Evolutionary conservation across 164 flowering plant genomes (phyloP).

Genomic region (Vitis riparia): DNA sequence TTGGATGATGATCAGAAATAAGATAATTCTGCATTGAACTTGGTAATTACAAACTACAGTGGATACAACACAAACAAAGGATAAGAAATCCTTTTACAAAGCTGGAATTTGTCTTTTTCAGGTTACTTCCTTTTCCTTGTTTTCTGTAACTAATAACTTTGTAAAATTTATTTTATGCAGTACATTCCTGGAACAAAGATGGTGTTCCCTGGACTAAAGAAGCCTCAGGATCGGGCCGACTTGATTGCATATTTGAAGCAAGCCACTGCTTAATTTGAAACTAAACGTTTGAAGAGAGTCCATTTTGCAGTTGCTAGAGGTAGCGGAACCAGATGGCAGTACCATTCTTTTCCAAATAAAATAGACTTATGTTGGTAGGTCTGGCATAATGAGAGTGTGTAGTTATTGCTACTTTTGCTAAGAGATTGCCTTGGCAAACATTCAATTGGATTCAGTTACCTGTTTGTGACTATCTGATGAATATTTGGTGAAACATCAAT

Average conservation of each 20-base stretch:
- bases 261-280: conserved; percentile 28
- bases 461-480: background rate
- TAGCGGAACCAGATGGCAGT: conserved; percentile 3
- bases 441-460: background rate
- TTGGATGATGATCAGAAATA: too few relatives aligned
- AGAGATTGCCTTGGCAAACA: conserved; percentile 17
- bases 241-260: conserved; percentile 44
- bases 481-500: background rate
- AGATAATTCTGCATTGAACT: too few relatives aligned
- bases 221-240: conserved; percentile 53
- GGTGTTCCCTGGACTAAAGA: conserved; percentile 63
- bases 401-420: background rate
- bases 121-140: too few relatives aligned
- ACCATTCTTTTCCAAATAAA: conserved; percentile 18
- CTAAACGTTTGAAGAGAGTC: background rate
- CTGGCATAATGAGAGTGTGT: background rate
- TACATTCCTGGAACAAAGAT: conserved; percentile 63
- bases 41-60: too few relatives aligned
- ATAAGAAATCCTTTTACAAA: too few relatives aligned
- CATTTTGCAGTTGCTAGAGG: conserved; percentile 20
- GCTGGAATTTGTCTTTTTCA: too few relatives aligned
- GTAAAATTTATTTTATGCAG: conserved; percentile 25
- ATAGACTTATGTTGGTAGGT: conserved; percentile 10
- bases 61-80: too few relatives aligned
- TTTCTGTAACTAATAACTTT: background rate